Base-by-base conservation (phyloP, 192 early-diverging fungal species). In the Backusella morwellensis region DNA sequence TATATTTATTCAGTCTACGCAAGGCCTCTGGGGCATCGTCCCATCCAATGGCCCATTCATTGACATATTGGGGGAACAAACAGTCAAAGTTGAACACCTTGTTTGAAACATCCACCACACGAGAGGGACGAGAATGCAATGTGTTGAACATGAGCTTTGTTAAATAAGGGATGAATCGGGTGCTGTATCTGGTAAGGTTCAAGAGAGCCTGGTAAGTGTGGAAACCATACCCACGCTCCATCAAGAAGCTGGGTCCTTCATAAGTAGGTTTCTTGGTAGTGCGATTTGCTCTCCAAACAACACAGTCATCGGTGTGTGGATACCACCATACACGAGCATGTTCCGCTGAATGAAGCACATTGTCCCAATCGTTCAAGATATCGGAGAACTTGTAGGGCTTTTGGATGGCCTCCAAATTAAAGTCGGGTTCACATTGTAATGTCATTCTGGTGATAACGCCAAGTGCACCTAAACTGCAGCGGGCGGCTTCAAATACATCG, bases 241-340 rank as follows among this genome's bases (percentile, higher is more conserved):
- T 44, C 29, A 78, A 26, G 69, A 77, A 84, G 17, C 34, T 52
- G 1, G 81, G 77, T 40, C 80, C 14, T 15, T 38, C 8, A 68
- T 73, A 5, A 23, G 66, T 14, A 34, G 54, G 77, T 71, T 83
- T 78, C 72, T 84, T 85, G 0, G 66, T 82, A 0, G 92, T 88
- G 23, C 91, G 86, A 73, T 92, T 92, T 34, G 90, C 89, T 0
- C 86, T 85, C 91, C 91, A 94, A 9, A 92, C 84, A 19, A 91
- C 88, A 9, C 88, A 87, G 66, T 88, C 83, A 68, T 94, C 88
- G 8, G 90, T 91, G 56, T 94, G 90, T 32, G 93, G 92, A 72
- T 89, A 94, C 90, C 92, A 94, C 90, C 92, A 92, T 11, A 94
- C 75, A n/a, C 91, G 89, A 21, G 91, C 88, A 75, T 94, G 91